Conservation (phyloP, 768 basidiomycete genomes). For the Terana coerulea region DNA sequence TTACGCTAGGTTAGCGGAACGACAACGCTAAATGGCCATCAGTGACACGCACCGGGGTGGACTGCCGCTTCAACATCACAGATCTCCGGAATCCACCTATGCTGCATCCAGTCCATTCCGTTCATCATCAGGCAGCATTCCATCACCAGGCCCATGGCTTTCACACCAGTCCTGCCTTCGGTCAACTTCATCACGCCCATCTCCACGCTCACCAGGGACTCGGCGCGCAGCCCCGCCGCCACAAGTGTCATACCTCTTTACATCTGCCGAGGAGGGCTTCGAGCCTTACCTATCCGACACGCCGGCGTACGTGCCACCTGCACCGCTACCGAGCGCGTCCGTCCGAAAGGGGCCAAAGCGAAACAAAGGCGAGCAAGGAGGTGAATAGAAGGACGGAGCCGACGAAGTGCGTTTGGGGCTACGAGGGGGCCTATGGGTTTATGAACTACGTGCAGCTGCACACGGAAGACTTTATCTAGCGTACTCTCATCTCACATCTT, state of each 20-base stretch:
- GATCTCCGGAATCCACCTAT: constrained; percentile 28
- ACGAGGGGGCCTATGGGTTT: constrained; percentile 31
- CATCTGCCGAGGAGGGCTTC: constrained; percentile 30
- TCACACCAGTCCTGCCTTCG: constrained; percentile 3
- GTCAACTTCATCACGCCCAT: constrained; percentile 3
- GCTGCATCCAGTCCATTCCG: constrained; percentile 5
- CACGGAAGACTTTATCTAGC: constrained; percentile 29
- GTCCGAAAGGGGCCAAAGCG: no score
- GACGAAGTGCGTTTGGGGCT: background rate
- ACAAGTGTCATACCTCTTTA: constrained; percentile 40
- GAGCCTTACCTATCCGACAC: constrained; percentile 38
- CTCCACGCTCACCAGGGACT: constrained; percentile 6
- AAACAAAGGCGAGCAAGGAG: no score
- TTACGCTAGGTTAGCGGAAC: background rate
- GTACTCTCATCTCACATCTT: no score
- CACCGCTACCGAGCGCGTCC: background rate
- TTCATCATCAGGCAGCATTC: background rate
- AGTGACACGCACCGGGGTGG: constrained; percentile 40
- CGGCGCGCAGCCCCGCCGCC: constrained; percentile 26
- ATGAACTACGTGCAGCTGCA: constrained; percentile 36
- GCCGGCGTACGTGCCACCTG: constrained; percentile 22
- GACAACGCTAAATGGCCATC: background rate
- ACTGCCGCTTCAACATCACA: constrained; percentile 37
- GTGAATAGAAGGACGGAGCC: background rate
- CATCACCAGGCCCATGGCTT: background rate